Conservation (phyloP, 176 grass and related monocot species). For the Tillandsia fasciculata region DNA sequence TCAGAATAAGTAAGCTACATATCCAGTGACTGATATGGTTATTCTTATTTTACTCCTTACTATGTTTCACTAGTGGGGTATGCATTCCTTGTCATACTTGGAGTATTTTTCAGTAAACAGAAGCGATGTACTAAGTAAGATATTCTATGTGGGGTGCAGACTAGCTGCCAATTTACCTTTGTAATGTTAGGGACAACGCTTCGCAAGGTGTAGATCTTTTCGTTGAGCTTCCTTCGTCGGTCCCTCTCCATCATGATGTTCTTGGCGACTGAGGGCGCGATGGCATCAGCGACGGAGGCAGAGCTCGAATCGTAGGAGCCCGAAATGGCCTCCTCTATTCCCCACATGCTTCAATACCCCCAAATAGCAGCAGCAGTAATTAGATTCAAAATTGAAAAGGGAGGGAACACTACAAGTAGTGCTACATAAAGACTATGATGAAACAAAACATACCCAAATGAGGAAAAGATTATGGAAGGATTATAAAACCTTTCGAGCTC, state of each 20-base stretch:
- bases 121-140: too few relatives aligned
- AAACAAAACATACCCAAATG: not conserved
- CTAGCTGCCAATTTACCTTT: constrained; percentile 20
- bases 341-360: constrained; percentile 20
- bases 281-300: constrained; percentile 8
- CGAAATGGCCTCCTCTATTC: constrained; percentile 10
- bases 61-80: too few relatives aligned
- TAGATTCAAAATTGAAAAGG: not conserved
- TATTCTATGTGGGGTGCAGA: too few relatives aligned
- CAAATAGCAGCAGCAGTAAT: too few relatives aligned
- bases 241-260: constrained; percentile 23
- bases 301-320: constrained; percentile 25
- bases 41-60: too few relatives aligned
- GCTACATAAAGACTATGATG: not conserved
- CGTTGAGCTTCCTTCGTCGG: constrained; percentile 42
- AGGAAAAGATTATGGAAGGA: not conserved
- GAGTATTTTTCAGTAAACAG: too few relatives aligned
- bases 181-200: constrained; percentile 61
- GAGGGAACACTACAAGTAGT: not conserved
- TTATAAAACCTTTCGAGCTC: constrained; percentile 26
- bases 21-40: too few relatives aligned
- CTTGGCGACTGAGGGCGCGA: constrained; percentile 3
- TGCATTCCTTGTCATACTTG: too few relatives aligned
- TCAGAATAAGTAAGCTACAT: too few relatives aligned
- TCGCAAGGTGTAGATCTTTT: constrained; percentile 48